A percentile compares a stretch with the other conserved stretches of the same genome.
phyloP scores from a whole-genome alignment of 225 moss, liverwort and hornwort genomes.

The Physcomitrellopsis africana region DNA sequence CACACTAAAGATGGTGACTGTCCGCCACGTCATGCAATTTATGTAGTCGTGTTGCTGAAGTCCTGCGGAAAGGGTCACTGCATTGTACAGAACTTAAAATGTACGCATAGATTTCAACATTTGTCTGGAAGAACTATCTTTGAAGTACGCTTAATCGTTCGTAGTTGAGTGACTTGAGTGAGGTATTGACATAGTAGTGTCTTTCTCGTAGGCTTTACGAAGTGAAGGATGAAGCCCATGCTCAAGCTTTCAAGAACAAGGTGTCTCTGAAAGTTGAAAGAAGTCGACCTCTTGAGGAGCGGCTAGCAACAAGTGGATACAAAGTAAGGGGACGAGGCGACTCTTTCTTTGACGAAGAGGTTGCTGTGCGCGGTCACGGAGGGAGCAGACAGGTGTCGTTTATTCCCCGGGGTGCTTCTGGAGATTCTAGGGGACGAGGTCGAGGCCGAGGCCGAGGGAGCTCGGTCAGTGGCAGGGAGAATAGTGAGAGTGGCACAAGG shows the following conservation, averaged over 20 bases:
- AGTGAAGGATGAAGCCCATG: constrained; percentile 88
- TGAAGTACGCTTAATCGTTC: neutral
- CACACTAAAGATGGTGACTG: neutral
- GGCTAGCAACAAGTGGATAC: constrained; percentile 45
- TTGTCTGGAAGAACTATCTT: neutral
- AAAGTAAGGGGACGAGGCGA: constrained; percentile 35
- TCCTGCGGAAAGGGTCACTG: neutral
- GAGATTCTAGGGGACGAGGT: constrained; percentile 35
- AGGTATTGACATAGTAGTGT: constrained; percentile 12
- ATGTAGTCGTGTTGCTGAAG: neutral
- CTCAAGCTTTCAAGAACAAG: constrained; percentile 84
- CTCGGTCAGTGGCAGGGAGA: constrained; percentile 23
- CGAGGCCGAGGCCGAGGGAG: constrained; percentile 27
- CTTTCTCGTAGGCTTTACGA: constrained; percentile 61
- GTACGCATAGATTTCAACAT: neutral
- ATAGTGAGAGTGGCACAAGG: constrained; percentile 28
- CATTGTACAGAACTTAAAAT: neutral
- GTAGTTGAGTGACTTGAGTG: neutral
- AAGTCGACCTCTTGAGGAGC: constrained; percentile 66
- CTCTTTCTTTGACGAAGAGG: constrained; percentile 44
- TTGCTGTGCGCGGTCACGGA: constrained; percentile 61
- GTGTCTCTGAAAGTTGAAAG: constrained; percentile 68
- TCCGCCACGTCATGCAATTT: neutral
- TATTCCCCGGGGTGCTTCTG: constrained; percentile 47
- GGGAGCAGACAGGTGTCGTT: constrained; percentile 89